Evolutionary conservation across 257 asterid genomes (phyloP), one percentile per base, ranked within the genome.

Genomic region (Nicotiana benthamiana): DNA sequence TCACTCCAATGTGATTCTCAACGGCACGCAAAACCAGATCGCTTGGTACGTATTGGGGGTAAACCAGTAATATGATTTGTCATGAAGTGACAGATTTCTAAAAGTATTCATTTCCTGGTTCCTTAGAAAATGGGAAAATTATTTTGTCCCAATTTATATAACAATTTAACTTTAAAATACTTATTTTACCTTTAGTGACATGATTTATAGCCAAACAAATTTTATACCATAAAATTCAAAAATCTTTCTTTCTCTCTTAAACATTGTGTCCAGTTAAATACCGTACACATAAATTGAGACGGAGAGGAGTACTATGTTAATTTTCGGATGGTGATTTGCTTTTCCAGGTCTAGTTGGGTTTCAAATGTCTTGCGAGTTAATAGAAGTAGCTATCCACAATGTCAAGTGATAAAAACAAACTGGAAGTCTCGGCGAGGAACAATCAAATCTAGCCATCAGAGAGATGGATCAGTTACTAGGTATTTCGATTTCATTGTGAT

Each of bases 401-500:
- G 83, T 79, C 88, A 76, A 72, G 79, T 83, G 75, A 40, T 40
- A 2, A 84, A 83, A 75, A 88, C 79, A 74, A 86, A 81, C 20
- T 59, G 61, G 67, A 91, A 80, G 83, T 87, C 79, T 56, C 79
- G 60, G 83, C 90, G 86, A 81, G 80, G 75, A 66, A 79, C 80
- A 72, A 86, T 88, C 62, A 80, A 59, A 75, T 89, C 97, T 34
- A 83, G 83, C 88, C 85, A 89, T 83, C 46, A 40, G 83, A 83
- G 88, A 85, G 93, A 90, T 83, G 91, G 90, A 24, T 84, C 88
- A 40, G 46, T 40, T 8, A 89, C 88, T 10, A 94, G 92, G 84
- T 92, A 89, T 80, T 90, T 94, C 64, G 99, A 94, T 84, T 96
- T 96, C 82, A 89, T 92, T 80, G 92, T 96, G 52, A 91, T 96